Percentiles rank a stretch among this genome's conserved stretches.
phyloP scores from a whole-genome alignment of 805 yeast species.

The Candida morakotiae region DNA sequence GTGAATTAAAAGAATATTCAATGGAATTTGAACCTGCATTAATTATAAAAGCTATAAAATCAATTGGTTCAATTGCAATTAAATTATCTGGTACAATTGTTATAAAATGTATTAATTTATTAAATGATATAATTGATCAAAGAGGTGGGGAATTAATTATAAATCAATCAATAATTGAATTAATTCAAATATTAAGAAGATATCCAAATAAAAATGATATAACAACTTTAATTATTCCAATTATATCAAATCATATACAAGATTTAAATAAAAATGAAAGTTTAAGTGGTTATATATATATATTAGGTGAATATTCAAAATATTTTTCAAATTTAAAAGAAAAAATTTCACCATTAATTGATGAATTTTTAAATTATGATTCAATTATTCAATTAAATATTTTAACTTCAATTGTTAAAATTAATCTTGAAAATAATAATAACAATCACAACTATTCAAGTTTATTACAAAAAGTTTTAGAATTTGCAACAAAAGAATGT shows the following conservation, averaged over 20 bases:
- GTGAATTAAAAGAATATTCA: slow-evolving; percentile 75
- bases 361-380: slow-evolving; percentile 55
- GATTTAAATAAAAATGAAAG: slow-evolving; percentile 48
- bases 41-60: slow-evolving; percentile 60
- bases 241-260: slow-evolving; percentile 46
- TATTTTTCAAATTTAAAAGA: slow-evolving; percentile 52
- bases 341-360: slow-evolving; percentile 44
- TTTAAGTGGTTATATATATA: slow-evolving; percentile 61
- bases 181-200: slow-evolving; percentile 64
- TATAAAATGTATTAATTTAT: slow-evolving; percentile 52
- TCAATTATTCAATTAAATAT: slow-evolving; percentile 56
- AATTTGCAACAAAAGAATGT: slow-evolving; percentile 57
- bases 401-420: slow-evolving; percentile 59
- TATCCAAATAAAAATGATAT: slow-evolving; percentile 51
- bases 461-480: slow-evolving; percentile 55
- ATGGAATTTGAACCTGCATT: slow-evolving; percentile 83
- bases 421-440: slow-evolving; percentile 26
- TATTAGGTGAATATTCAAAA: slow-evolving; percentile 66
- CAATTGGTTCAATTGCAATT: slow-evolving; percentile 70
- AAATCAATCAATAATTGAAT: slow-evolving; percentile 57
- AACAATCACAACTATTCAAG: slow-evolving; percentile 23
- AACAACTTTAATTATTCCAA: slow-evolving; percentile 50
- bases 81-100: slow-evolving; percentile 50
- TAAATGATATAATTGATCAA: slow-evolving; percentile 58
- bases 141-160: slow-evolving; percentile 58